phyloP scores from a whole-genome alignment of 2,329 filamentous ascomycete genomes.

The Fusarium protoensiforme region DNA sequence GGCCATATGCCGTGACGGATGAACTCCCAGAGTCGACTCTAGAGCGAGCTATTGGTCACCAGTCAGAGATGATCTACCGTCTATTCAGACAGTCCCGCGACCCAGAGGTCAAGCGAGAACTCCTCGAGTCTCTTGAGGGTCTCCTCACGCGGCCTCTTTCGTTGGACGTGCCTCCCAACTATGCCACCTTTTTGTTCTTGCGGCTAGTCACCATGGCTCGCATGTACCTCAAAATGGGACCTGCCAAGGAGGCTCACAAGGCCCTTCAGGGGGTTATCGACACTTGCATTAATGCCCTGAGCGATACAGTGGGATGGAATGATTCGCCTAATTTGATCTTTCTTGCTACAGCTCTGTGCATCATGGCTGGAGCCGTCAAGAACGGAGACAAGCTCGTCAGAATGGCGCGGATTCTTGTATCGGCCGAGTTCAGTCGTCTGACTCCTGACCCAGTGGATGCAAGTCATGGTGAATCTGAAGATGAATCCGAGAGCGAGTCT shows the following conservation, averaged over 20 bases:
- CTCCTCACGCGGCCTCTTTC: slow-evolving; percentile 30
- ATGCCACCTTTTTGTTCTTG: slow-evolving; percentile 13
- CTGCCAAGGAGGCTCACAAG: slow-evolving; percentile 33
- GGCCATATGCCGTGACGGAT: slow-evolving; percentile 35
- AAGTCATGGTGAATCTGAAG: neutral
- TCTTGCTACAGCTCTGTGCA: slow-evolving; percentile 25
- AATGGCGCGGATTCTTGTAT: slow-evolving; percentile 36
- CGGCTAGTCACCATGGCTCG: slow-evolving; percentile 28
- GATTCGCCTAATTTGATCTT: slow-evolving; percentile 28
- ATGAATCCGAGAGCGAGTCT: neutral
- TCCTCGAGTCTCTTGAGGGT: slow-evolving; percentile 24
- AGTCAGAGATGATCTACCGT: slow-evolving; percentile 32
- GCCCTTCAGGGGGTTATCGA: slow-evolving; percentile 32
- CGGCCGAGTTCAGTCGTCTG: slow-evolving; percentile 40
- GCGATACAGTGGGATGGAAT: slow-evolving; percentile 41
- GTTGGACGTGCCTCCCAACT: slow-evolving; percentile 32
- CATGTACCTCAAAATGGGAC: slow-evolving; percentile 42
- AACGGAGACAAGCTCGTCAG: slow-evolving; percentile 20
- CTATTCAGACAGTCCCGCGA: slow-evolving; percentile 36
- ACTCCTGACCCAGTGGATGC: neutral
- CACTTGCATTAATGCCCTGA: slow-evolving; percentile 29
- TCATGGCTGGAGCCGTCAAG: slow-evolving; percentile 24
- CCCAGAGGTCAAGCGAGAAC: slow-evolving; percentile 28
- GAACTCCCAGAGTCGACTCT: slow-evolving; percentile 24
- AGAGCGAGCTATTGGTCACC: slow-evolving; percentile 15